Percentiles rank a stretch among this genome's conserved stretches.
These are phyloP conservation scores for Mucor velutinosus DNA, from an alignment of 371 early-diverging fungal species.

Conservation along the genomic window DNA sequence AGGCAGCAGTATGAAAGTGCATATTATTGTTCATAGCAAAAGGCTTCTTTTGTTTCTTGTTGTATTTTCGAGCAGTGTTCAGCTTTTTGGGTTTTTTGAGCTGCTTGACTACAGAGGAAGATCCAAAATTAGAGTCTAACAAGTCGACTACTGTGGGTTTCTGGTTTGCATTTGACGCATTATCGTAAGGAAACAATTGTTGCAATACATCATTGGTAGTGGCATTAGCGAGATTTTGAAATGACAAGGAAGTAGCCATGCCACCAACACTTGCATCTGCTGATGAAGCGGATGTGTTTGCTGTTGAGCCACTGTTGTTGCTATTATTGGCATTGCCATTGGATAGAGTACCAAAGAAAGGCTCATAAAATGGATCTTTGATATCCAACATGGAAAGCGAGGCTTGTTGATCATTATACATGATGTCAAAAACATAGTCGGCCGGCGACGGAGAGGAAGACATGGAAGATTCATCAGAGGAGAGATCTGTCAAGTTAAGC, in stretches of 20 bases:
- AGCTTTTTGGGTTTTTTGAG: conserved; percentile 11
- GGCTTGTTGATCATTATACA: conserved; percentile 35
- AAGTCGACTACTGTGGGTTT: neutral
- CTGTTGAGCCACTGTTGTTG: neutral
- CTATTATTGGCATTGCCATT: neutral
- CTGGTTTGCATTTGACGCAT: neutral
- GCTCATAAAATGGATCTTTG: conserved; percentile 29
- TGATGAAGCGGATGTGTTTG: neutral
- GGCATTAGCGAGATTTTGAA: conserved; percentile 13
- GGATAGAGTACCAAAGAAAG: conserved; percentile 16
- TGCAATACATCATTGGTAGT: conserved; percentile 17
- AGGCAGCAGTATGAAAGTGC: neutral
- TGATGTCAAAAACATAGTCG: conserved; percentile 52
- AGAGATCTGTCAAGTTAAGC: conserved; percentile 9
- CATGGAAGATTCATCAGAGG: conserved; percentile 53
- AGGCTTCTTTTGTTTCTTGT: conserved; percentile 12
- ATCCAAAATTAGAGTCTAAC: neutral
- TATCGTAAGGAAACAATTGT: conserved; percentile 8
- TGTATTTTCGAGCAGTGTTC: conserved; percentile 1
- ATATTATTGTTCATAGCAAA: neutral
- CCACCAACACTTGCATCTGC: neutral
- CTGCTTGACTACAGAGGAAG: neutral
- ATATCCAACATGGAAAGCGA: conserved; percentile 32
- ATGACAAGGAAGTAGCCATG: conserved; percentile 13
- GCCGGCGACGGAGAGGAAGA: conserved; percentile 49